Evolutionary conservation across 352 stramenopile genomes (phyloP).

Genomic region (Phytopythium ostracodes): DNA sequence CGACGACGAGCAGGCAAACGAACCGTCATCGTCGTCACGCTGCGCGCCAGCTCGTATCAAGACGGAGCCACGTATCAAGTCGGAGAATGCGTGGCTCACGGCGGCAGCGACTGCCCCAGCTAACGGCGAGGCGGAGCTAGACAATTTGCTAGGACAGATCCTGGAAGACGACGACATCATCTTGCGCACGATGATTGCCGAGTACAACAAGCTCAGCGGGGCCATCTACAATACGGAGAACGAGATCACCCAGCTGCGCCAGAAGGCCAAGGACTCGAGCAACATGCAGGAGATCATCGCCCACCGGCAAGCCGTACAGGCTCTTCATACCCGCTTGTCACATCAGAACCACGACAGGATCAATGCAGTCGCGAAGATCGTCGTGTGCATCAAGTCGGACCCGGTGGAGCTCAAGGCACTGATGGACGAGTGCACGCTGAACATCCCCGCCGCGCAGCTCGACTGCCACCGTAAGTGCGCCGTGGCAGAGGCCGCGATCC

Average conservation of each 20-base stretch:
- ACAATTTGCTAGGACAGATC: slow-evolving; percentile 27
- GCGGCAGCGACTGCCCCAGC: slow-evolving; percentile 10
- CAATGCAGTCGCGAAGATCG: slow-evolving; percentile 37
- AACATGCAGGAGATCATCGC: slow-evolving; percentile 33
- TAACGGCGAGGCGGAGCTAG: slow-evolving; percentile 18
- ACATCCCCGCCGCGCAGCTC: slow-evolving; percentile 45
- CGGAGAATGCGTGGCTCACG: slow-evolving; percentile 28
- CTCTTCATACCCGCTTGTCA: slow-evolving; percentile 19
- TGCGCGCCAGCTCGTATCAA: slow-evolving; percentile 15
- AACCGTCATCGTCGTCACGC: not conserved
- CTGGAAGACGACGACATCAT: slow-evolving; percentile 51
- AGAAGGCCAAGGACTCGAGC: not conserved
- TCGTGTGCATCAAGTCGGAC: slow-evolving; percentile 45
- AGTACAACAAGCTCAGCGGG: slow-evolving; percentile 54
- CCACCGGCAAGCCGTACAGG: slow-evolving; percentile 9
- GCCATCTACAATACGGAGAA: slow-evolving; percentile 46
- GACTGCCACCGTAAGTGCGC: slow-evolving; percentile 50
- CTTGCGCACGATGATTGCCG: slow-evolving; percentile 39
- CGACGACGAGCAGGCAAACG: slow-evolving; percentile 20
- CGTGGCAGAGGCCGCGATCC: slow-evolving; percentile 35
- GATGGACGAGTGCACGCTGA: slow-evolving; percentile 21
- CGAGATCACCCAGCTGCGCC: slow-evolving; percentile 20
- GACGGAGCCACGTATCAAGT: slow-evolving; percentile 22
- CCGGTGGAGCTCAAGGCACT: slow-evolving; percentile 34
- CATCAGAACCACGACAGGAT: slow-evolving; percentile 40